A percentile compares a stretch with the other conserved stretches of the same genome.
Evolutionary conservation across 352 stramenopile genomes (phyloP).

Genomic region (Plasmopara halstedii): DNA sequence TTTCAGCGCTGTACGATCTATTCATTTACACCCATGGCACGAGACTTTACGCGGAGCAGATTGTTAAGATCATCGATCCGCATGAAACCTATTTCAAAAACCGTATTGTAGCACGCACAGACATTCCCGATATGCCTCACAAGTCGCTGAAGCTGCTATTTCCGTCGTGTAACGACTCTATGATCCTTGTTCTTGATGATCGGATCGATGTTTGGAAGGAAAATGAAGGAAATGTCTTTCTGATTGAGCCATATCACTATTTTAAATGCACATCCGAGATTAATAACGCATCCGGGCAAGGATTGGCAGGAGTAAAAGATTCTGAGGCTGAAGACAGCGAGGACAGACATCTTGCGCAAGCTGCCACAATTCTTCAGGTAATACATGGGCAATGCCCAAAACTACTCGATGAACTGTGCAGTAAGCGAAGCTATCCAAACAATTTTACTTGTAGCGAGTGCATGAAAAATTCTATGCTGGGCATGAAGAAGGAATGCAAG

Average conservation of each 20-base stretch:
- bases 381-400: not conserved
- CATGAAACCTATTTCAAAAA: constrained; percentile 75
- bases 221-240: constrained; percentile 80
- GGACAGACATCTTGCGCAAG: constrained; percentile 53
- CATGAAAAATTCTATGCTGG: constrained; percentile 54
- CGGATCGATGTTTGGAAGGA: constrained; percentile 86
- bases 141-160: constrained; percentile 85
- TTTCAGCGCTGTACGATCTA: constrained; percentile 85
- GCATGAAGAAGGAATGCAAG: constrained; percentile 32
- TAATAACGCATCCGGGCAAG: constrained; percentile 70
- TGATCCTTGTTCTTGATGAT: constrained; percentile 83
- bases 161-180: constrained; percentile 78
- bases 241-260: constrained; percentile 81
- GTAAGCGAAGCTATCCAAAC: not conserved
- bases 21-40: constrained; percentile 95
- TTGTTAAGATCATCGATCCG: constrained; percentile 89
- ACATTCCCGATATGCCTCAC: constrained; percentile 81
- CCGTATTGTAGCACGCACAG: constrained; percentile 80
- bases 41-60: constrained; percentile 90
- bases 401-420: not conserved
- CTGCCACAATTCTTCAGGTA: constrained; percentile 54
- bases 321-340: constrained; percentile 13
- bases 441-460: constrained; percentile 29
- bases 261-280: constrained; percentile 79
- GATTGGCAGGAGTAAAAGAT: constrained; percentile 33